A percentile compares a stretch with the other conserved stretches of the same genome.
Conservation (phyloP, 352 stramenopile species). For the Pseudoperonospora humuli region DNA sequence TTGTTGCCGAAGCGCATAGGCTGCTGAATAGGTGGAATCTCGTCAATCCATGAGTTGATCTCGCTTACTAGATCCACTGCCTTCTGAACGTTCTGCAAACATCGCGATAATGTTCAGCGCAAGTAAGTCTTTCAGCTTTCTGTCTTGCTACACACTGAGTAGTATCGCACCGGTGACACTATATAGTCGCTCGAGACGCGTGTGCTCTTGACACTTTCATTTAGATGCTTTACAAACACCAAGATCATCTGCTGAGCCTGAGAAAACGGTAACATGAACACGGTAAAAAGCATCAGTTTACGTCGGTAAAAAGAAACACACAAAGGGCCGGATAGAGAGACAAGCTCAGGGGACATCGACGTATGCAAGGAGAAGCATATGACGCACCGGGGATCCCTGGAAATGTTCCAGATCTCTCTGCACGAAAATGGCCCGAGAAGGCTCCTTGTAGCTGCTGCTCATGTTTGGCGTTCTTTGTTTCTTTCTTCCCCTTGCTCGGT, state of each 20-base stretch:
- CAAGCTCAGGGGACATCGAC: not conserved
- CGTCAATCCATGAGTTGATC: slow-evolving; percentile 85
- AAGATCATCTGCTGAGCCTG: slow-evolving; percentile 78
- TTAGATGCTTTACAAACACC: slow-evolving; percentile 75
- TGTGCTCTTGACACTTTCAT: slow-evolving; percentile 65
- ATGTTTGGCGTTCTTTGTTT: slow-evolving; percentile 24
- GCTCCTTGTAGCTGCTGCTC: slow-evolving; percentile 37
- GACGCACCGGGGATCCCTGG: slow-evolving; percentile 49
- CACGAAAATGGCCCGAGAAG: slow-evolving; percentile 69
- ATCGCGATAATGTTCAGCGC: not conserved
- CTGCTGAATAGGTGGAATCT: slow-evolving; percentile 89
- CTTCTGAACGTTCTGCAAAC: slow-evolving; percentile 60
- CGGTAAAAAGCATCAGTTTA: slow-evolving; percentile 3
- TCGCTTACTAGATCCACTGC: slow-evolving; percentile 49
- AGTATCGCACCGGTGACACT: slow-evolving; percentile 47
- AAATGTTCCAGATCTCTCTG: slow-evolving; percentile 66
- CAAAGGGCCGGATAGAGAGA: not conserved
- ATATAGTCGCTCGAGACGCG: slow-evolving; percentile 50
- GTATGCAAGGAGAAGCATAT: not conserved
- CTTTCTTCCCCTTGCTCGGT: slow-evolving; percentile 12
- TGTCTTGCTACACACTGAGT: not conserved
- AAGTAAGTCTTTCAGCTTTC: not conserved
- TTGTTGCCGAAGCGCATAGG: slow-evolving; percentile 94
- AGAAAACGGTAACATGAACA: not conserved
- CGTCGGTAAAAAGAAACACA: not conserved